Evolutionary conservation across 352 stramenopile species (phyloP).

Genomic region (Pythium monospermum): DNA sequence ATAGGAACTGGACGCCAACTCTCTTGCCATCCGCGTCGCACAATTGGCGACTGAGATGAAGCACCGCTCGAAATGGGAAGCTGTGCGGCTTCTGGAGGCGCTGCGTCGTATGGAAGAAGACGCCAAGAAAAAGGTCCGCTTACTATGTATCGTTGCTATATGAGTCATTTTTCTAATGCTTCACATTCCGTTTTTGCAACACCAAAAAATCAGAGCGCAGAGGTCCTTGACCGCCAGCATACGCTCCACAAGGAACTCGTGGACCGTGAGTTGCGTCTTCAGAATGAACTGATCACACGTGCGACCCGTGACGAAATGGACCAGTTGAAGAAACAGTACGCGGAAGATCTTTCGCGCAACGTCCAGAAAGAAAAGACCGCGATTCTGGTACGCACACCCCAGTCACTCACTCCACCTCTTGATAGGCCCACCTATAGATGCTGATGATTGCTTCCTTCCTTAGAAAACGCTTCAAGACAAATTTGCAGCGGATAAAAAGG

Average conservation of each 20-base stretch:
- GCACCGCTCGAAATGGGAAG: conserved; percentile 83
- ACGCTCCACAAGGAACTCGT: conserved; percentile 72
- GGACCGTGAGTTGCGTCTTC: conserved; percentile 65
- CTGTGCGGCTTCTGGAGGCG: conserved; percentile 64
- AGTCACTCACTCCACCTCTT: too few relatives aligned
- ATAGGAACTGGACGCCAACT: conserved; percentile 62
- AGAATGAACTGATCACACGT: conserved; percentile 61
- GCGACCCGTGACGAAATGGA: conserved; percentile 58
- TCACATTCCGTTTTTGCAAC: too few relatives aligned
- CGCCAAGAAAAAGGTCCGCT: conserved; percentile 56
- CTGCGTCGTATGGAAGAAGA: conserved; percentile 77
- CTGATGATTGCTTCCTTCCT: neutral
- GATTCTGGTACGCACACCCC: conserved; percentile 26
- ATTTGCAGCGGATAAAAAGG: conserved; percentile 58
- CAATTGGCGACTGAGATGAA: conserved; percentile 85
- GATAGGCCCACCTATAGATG: too few relatives aligned
- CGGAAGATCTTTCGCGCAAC: conserved; percentile 50
- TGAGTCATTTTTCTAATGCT: neutral
- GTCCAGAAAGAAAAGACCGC: conserved; percentile 50
- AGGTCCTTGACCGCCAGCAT: conserved; percentile 60
- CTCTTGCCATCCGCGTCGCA: conserved; percentile 68
- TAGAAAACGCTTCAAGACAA: conserved; percentile 51
- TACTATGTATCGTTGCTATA: neutral
- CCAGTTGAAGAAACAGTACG: conserved; percentile 60
- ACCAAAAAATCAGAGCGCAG: conserved; percentile 32